phyloP scores from a whole-genome alignment of 352 stramenopile genomes.

The Globisporangium viniferum region DNA sequence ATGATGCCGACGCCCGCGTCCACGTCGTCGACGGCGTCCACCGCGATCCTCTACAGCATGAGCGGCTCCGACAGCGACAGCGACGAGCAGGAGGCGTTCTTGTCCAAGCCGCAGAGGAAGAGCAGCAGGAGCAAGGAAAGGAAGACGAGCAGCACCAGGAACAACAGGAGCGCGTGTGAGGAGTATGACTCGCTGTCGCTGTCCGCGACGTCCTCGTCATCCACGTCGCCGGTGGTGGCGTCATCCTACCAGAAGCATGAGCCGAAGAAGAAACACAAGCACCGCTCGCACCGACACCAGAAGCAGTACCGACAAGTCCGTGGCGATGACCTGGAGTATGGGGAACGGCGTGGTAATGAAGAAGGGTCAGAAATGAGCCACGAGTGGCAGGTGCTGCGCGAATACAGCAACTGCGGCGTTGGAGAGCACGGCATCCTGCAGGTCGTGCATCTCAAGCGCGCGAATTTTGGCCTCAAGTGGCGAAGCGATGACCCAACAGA shows the following conservation, averaged over 20 bases:
- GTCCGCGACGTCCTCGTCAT: background rate
- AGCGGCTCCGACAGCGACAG: conserved; percentile 11
- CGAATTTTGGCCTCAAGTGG: conserved; percentile 60
- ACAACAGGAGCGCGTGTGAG: background rate
- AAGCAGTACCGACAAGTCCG: background rate
- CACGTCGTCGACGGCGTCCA: conserved; percentile 10
- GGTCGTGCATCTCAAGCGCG: conserved; percentile 49
- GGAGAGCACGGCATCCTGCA: conserved; percentile 24
- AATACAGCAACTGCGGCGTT: background rate
- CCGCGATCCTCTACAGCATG: conserved; percentile 6
- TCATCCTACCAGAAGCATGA: background rate
- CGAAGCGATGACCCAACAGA: conserved; percentile 4
- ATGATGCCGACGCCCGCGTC: conserved; percentile 13
- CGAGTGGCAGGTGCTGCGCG: conserved; percentile 20
- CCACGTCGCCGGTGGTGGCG: background rate
- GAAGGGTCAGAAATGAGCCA: background rate
- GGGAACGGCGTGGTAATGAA: background rate
- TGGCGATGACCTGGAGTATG: conserved; percentile 9
- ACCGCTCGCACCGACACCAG: conserved; percentile 1
- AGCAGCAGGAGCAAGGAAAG: background rate
- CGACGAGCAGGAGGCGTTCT: conserved; percentile 7
- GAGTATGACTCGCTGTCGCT: background rate
- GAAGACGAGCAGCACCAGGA: background rate
- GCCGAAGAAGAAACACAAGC: background rate
- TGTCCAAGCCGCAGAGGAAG: background rate